A percentile compares a stretch with the other conserved stretches of the same genome.
Conservation (phyloP, 495 filamentous ascomycete genomes). For the Penicillium riverlandense region DNA sequence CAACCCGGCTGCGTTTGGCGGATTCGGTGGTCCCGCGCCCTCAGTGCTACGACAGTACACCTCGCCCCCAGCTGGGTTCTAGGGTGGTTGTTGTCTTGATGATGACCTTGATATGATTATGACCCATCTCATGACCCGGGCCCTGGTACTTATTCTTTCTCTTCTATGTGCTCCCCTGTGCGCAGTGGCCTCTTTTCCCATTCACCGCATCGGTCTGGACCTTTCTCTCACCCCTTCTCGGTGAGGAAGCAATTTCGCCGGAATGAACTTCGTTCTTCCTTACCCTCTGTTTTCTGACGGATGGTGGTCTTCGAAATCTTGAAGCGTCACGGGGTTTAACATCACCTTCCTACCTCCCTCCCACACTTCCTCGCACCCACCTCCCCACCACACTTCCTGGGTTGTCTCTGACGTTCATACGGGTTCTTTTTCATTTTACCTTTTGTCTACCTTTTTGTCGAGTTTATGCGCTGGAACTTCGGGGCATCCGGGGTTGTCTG, state of each 20-base stretch:
- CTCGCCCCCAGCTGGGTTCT: conserved; percentile 34
- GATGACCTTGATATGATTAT: neutral
- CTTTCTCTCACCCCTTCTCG: no score
- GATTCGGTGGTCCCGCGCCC: conserved; percentile 17
- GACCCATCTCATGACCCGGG: neutral
- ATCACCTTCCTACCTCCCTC: no score
- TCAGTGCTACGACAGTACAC: conserved; percentile 35
- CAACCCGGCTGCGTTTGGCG: conserved; percentile 35
- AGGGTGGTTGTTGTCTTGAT: conserved; percentile 11
- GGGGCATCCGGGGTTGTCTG: conserved; percentile 13
- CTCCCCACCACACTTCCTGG: no score
- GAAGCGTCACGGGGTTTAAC: no score
- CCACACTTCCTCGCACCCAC: no score
- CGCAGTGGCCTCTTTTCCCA: neutral
- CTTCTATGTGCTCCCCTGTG: neutral
- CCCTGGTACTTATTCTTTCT: neutral
- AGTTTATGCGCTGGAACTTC: conserved; percentile 11
- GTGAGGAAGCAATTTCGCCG: no score
- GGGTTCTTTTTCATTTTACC: conserved; percentile 3
- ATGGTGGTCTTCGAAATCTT: no score
- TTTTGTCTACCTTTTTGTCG: conserved; percentile 7
- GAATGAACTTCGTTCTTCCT: no score
- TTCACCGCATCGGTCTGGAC: no score
- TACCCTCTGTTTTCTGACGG: no score
- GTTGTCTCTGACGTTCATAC: conserved; percentile 3